These are phyloP conservation scores for Ganoderma meredithae DNA, from an alignment of 1,284 basidiomycete genomes.

Conservation along the genomic window DNA sequence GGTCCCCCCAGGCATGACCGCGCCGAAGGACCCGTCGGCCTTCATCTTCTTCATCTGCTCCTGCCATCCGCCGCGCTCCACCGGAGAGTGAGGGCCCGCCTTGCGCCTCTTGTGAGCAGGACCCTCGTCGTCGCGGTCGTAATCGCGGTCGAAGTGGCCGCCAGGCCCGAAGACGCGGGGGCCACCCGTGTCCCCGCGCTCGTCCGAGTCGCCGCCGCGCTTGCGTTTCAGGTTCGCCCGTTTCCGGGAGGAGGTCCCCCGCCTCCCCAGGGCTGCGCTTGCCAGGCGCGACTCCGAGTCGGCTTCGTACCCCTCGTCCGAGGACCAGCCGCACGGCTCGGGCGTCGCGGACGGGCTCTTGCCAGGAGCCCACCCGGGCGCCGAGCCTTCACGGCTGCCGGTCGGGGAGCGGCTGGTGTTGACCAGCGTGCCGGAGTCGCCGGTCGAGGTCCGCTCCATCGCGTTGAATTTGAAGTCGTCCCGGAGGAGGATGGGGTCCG, in stretches of 20 bases:
- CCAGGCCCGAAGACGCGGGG: background rate
- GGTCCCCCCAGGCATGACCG: background rate
- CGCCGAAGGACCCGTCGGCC: background rate
- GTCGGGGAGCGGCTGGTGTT: background rate
- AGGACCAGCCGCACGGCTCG: background rate
- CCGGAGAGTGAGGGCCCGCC: background rate
- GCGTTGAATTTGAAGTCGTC: background rate
- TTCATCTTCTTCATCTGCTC: background rate
- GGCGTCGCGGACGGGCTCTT: background rate
- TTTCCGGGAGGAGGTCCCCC: background rate
- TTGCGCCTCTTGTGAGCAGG: slow-evolving; percentile 6
- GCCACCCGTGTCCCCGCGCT: slow-evolving; percentile 1
- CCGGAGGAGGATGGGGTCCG: background rate
- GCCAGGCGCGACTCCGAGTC: slow-evolving; percentile 5
- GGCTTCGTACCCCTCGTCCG: slow-evolving; percentile 7
- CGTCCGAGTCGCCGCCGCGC: background rate
- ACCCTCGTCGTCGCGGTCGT: background rate
- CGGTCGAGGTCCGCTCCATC: background rate
- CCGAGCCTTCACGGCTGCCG: background rate
- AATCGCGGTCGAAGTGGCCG: background rate
- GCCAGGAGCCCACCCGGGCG: background rate
- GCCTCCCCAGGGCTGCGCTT: background rate
- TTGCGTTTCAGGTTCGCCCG: slow-evolving; percentile 5
- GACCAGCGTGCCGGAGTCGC: background rate
- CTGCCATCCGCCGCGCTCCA: background rate